Conservation (phyloP, 495 filamentous ascomycete genomes). For the Trichocladium uniseriatum region DNA sequence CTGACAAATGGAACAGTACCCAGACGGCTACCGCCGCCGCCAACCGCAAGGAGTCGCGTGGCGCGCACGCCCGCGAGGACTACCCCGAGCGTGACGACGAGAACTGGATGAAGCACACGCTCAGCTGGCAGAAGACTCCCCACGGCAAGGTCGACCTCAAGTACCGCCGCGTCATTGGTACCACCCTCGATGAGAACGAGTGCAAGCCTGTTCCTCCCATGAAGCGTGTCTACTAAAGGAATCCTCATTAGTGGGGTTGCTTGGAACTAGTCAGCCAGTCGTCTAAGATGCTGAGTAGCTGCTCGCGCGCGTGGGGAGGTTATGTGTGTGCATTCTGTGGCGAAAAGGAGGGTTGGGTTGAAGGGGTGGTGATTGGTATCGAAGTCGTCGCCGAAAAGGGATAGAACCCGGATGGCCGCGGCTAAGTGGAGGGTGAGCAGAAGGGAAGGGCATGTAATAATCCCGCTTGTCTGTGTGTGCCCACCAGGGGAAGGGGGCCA, state of each 20-base stretch:
- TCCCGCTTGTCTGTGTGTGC: not conserved
- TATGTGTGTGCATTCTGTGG: not conserved
- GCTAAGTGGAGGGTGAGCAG: not conserved
- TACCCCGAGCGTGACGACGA: slow-evolving; percentile 86
- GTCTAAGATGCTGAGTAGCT: not conserved
- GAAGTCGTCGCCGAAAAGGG: not conserved
- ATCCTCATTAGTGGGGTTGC: too few species aligned
- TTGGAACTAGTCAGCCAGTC: too few species aligned
- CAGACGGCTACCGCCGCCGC: slow-evolving; percentile 84
- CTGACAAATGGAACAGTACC: slow-evolving; percentile 31
- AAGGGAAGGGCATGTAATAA: not conserved
- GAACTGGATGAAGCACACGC: slow-evolving; percentile 98
- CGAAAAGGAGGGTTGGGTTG: too few species aligned
- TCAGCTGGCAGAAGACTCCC: slow-evolving; percentile 84
- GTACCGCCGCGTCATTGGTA: slow-evolving; percentile 67
- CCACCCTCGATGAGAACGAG: slow-evolving; percentile 80
- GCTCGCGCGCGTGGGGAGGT: not conserved
- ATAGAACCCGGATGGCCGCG: not conserved
- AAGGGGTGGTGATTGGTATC: too few species aligned
- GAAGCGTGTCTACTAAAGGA: slow-evolving; percentile 66
- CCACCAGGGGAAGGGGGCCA: not conserved
- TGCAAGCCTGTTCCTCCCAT: slow-evolving; percentile 82
- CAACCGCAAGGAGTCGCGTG: slow-evolving; percentile 87
- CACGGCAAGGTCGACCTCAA: slow-evolving; percentile 68
- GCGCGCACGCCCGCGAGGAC: slow-evolving; percentile 91